phyloP scores from a whole-genome alignment of 139 green algal species.

The Haematococcus lacustris region DNA sequence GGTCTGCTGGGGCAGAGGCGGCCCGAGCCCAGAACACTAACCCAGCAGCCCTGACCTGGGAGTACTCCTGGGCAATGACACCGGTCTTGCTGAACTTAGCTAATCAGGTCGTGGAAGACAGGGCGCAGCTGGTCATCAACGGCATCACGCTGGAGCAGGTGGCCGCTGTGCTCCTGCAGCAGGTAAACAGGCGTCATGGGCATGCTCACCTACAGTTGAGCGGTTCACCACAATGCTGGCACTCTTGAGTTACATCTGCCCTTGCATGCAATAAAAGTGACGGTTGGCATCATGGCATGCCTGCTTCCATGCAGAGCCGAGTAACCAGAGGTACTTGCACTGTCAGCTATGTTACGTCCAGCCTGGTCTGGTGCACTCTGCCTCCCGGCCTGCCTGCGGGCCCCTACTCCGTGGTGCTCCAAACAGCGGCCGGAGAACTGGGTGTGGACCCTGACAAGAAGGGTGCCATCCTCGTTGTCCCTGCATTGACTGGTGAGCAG shows the following conservation, averaged over 20 bases:
- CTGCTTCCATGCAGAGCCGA: too few relatives aligned
- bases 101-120: neutral
- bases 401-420: conserved; percentile 7
- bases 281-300: too few relatives aligned
- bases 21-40: neutral
- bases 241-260: too few relatives aligned
- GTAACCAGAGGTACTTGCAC: too few relatives aligned
- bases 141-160: neutral
- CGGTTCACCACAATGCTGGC: too few relatives aligned
- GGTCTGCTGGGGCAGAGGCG: neutral
- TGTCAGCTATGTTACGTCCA: too few relatives aligned
- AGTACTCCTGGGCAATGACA: neutral
- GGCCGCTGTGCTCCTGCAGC: neutral
- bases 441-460: conserved; percentile 5
- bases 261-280: too few relatives aligned
- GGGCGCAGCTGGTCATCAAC: neutral
- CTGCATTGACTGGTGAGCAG: too few relatives aligned
- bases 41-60: neutral
- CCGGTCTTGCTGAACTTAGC: neutral
- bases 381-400: conserved; percentile 1
- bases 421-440: neutral
- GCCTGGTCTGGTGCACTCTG: neutral
- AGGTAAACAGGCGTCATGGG: too few relatives aligned
- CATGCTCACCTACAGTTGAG: too few relatives aligned
- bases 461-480: too few relatives aligned